A percentile compares a stretch with the other conserved stretches of the same genome.
phyloP scores from a whole-genome alignment of 805 yeast genomes.

The Debaryomyces castellii region DNA sequence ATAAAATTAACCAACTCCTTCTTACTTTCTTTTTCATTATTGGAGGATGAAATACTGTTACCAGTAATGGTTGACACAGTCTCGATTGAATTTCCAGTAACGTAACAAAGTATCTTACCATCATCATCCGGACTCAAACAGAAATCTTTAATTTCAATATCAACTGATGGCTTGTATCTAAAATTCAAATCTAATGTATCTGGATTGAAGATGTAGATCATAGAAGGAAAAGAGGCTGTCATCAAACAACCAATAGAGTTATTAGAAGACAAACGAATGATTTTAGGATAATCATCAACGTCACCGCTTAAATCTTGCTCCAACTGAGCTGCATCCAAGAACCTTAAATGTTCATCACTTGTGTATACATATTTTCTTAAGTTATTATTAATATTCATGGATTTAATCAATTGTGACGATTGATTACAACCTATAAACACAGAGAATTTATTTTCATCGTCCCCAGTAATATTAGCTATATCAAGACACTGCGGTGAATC shows the following conservation, averaged over 20 bases:
- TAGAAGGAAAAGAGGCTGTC: slow-evolving; percentile 65
- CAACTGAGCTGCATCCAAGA: slow-evolving; percentile 59
- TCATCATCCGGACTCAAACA: slow-evolving; percentile 57
- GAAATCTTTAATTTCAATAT: slow-evolving; percentile 59
- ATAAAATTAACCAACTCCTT: slow-evolving; percentile 22
- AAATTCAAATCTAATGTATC: slow-evolving; percentile 52
- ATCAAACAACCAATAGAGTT: slow-evolving; percentile 67
- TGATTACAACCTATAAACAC: slow-evolving; percentile 80
- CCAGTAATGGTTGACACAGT: slow-evolving; percentile 53
- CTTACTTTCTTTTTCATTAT: slow-evolving; percentile 16
- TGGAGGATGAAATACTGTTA: slow-evolving; percentile 24
- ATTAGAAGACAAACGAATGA: slow-evolving; percentile 56
- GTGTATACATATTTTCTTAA: slow-evolving; percentile 64
- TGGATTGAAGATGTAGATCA: slow-evolving; percentile 59
- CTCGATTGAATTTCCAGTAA: slow-evolving; percentile 55
- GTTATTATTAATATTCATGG: slow-evolving; percentile 65
- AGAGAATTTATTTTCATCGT: slow-evolving; percentile 33
- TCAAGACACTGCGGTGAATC: slow-evolving; percentile 90
- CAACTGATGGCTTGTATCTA: slow-evolving; percentile 52
- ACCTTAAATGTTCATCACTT: slow-evolving; percentile 57
- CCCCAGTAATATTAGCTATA: slow-evolving; percentile 30
- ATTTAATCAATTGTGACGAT: slow-evolving; percentile 51
- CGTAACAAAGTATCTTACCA: slow-evolving; percentile 62
- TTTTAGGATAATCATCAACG: slow-evolving; percentile 60
- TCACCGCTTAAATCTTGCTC: slow-evolving; percentile 40